phyloP scores from a whole-genome alignment of 495 filamentous ascomycete genomes.

The Talaromyces thailandensis region DNA sequence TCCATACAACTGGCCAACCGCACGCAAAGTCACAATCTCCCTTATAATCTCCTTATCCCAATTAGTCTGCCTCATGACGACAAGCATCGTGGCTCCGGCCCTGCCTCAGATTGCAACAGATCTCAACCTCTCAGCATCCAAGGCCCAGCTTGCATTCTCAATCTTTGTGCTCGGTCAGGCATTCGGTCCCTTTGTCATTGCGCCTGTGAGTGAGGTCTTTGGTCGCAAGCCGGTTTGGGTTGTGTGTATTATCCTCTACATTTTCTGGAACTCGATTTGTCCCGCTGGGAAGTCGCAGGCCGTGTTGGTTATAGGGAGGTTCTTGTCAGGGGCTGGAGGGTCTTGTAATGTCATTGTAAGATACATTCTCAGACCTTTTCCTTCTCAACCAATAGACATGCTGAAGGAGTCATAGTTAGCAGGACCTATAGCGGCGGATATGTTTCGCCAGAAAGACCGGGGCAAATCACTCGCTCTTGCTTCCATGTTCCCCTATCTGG shows the following conservation, averaged over 20 bases:
- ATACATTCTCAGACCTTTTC: background rate
- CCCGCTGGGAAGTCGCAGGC: slow-evolving; percentile 26
- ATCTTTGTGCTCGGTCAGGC: slow-evolving; percentile 12
- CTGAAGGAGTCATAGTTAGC: slow-evolving; percentile 18
- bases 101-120: background rate
- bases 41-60: background rate
- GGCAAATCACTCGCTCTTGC: slow-evolving; percentile 50
- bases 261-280: slow-evolving; percentile 31
- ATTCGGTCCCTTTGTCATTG: slow-evolving; percentile 49
- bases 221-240: slow-evolving; percentile 52
- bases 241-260: slow-evolving; percentile 45
- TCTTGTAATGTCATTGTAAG: slow-evolving; percentile 22
- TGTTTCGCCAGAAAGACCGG: slow-evolving; percentile 44
- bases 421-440: slow-evolving; percentile 43
- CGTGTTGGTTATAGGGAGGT: slow-evolving; percentile 26
- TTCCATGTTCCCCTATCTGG: slow-evolving; percentile 41
- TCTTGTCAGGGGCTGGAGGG: slow-evolving; percentile 36
- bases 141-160: background rate
- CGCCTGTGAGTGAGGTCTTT: slow-evolving; percentile 55
- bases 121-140: background rate
- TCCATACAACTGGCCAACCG: slow-evolving; percentile 49
- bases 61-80: slow-evolving; percentile 4
- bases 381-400: background rate
- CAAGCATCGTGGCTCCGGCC: slow-evolving; percentile 2
- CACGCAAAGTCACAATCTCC: slow-evolving; percentile 2